Evolutionary conservation across 129 eudicot species (phyloP).

Genomic region (Scalesia atractyloides): DNA sequence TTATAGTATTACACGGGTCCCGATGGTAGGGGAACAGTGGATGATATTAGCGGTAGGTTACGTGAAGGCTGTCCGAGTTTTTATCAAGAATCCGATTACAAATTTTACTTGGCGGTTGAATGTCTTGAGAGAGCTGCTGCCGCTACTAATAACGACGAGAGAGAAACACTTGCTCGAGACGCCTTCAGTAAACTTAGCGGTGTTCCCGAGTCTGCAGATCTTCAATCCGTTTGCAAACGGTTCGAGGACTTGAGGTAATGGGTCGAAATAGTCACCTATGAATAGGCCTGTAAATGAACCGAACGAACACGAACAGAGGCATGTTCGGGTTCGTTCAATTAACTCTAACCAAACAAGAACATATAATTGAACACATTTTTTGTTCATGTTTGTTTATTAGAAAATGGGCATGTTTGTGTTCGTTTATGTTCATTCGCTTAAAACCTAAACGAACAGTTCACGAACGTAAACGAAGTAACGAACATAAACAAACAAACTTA

Average conservation of each 20-base stretch:
- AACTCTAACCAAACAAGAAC: too few relatives aligned
- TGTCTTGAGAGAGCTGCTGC: conserved; percentile 96
- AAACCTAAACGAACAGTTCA: too few relatives aligned
- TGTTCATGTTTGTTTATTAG: too few relatives aligned
- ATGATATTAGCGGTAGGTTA: conserved; percentile 86
- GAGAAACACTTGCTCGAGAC: conserved; percentile 82
- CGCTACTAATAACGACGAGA: conserved; percentile 65
- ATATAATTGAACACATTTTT: too few relatives aligned
- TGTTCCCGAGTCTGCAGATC: conserved; percentile 98
- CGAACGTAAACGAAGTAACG: too few relatives aligned
- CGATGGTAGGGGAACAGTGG: conserved; percentile 97
- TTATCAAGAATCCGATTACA: conserved; percentile 93
- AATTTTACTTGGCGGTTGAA: conserved; percentile 92
- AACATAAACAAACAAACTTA: too few relatives aligned
- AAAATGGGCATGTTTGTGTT: too few relatives aligned
- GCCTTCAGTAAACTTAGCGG: conserved; percentile 82
- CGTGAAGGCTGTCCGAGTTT: conserved; percentile 97
- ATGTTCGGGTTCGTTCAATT: too few relatives aligned
- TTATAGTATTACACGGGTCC: conserved; percentile 94
- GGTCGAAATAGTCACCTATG: not conserved
- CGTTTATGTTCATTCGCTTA: too few relatives aligned
- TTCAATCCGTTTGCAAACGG: conserved; percentile 86
- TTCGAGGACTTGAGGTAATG: conserved; percentile 86
- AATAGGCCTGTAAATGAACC: too few relatives aligned
- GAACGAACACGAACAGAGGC: too few relatives aligned